A percentile compares a stretch with the other conserved stretches of the same genome.
phyloP scores from a whole-genome alignment of 2,329 filamentous ascomycete genomes.

The Phialophora expanda region DNA sequence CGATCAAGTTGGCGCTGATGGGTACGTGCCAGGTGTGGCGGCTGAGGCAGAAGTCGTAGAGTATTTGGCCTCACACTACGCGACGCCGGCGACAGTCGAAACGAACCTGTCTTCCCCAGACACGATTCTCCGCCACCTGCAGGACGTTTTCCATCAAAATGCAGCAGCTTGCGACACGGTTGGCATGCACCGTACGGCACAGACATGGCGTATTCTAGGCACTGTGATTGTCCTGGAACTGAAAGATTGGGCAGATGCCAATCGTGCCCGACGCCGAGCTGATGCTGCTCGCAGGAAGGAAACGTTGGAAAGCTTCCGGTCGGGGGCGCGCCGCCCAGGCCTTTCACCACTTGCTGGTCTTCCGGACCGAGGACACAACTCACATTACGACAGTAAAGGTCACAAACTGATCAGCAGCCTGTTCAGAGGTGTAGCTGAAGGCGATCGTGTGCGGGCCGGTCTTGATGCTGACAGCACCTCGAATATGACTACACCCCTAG shows the following conservation, averaged over 20 bases:
- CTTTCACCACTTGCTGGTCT: slow-evolving; percentile 32
- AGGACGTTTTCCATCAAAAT: slow-evolving; percentile 59
- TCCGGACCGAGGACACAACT: slow-evolving; percentile 20
- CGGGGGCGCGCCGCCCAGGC: slow-evolving; percentile 18
- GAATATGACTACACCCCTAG: slow-evolving; percentile 62
- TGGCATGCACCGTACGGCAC: slow-evolving; percentile 58
- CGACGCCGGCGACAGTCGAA: slow-evolving; percentile 45
- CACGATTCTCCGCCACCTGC: slow-evolving; percentile 44
- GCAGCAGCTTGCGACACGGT: slow-evolving; percentile 58
- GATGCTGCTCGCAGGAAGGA: slow-evolving; percentile 38
- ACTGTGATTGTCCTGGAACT: slow-evolving; percentile 58
- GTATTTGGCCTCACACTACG: slow-evolving; percentile 52
- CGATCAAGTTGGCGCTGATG: slow-evolving; percentile 57
- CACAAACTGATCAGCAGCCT: slow-evolving; percentile 51
- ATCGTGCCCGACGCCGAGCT: slow-evolving; percentile 41
- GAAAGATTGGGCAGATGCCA: slow-evolving; percentile 47
- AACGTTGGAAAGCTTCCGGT: slow-evolving; percentile 27
- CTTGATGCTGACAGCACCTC: slow-evolving; percentile 57
- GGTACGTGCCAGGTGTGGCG: slow-evolving; percentile 54
- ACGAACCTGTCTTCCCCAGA: slow-evolving; percentile 37
- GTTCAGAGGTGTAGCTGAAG: slow-evolving; percentile 52
- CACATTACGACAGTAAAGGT: slow-evolving; percentile 38
- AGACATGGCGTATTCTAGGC: slow-evolving; percentile 64
- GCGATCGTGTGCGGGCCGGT: slow-evolving; percentile 44
- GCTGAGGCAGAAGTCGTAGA: slow-evolving; percentile 49